phyloP scores from a whole-genome alignment of 2,329 filamentous ascomycete genomes.

The Hypoxylon sp. region DNA sequence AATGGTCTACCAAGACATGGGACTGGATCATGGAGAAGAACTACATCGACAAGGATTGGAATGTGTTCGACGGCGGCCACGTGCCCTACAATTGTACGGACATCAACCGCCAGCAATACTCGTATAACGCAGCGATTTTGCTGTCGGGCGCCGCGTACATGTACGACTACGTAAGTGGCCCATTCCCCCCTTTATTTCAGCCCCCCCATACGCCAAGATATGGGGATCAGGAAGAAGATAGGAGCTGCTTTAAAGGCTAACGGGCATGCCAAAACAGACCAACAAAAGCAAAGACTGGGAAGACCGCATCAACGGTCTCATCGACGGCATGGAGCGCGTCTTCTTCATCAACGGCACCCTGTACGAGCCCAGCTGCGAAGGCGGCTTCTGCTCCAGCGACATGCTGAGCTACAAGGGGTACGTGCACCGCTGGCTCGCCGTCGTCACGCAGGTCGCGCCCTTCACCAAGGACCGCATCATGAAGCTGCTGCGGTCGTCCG shows the following conservation, averaged over 20 bases:
- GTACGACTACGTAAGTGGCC: slow-evolving; percentile 57
- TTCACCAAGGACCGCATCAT: slow-evolving; percentile 54
- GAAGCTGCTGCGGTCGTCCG: slow-evolving; percentile 53
- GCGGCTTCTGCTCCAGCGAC: slow-evolving; percentile 63
- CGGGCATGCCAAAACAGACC: slow-evolving; percentile 18
- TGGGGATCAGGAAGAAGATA: slow-evolving; percentile 14
- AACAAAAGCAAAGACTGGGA: slow-evolving; percentile 57
- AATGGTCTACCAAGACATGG: slow-evolving; percentile 70
- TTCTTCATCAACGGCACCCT: slow-evolving; percentile 64
- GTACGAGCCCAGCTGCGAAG: slow-evolving; percentile 67
- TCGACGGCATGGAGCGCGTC: slow-evolving; percentile 60
- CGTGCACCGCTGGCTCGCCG: slow-evolving; percentile 63
- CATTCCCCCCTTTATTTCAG: background rate
- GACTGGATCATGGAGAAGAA: slow-evolving; percentile 62
- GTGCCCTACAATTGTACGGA: slow-evolving; percentile 58
- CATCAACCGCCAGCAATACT: slow-evolving; percentile 63
- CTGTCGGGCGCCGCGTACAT: slow-evolving; percentile 58
- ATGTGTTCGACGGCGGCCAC: slow-evolving; percentile 63
- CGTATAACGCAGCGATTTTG: slow-evolving; percentile 63
- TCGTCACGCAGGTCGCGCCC: slow-evolving; percentile 55
- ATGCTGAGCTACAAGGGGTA: slow-evolving; percentile 71
- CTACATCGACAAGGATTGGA: slow-evolving; percentile 59
- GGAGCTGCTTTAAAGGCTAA: background rate
- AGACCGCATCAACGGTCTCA: slow-evolving; percentile 62
- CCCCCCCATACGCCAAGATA: background rate